Evolutionary conservation across 108 stramenopile genomes (phyloP), one percentile per base, ranked within the genome.

Genomic region (Discostella stelligeroides): DNA sequence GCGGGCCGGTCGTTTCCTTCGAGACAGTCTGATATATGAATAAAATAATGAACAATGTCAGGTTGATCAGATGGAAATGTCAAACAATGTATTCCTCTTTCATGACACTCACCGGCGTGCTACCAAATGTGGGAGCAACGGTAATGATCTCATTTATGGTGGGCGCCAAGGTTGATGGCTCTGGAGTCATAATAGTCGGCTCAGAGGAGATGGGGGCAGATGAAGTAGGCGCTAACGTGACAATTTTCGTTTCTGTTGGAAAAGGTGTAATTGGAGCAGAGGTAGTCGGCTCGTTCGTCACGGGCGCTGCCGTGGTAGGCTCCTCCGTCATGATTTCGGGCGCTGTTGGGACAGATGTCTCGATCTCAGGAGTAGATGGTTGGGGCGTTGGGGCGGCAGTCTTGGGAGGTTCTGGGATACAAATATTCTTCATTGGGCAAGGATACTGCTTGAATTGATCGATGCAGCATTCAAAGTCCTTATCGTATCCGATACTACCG

Each of bases 1-100:
- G 57, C 18, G 57, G 57, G 18, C 57, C 57, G 17, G 57, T 58
- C 11, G 57, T 58, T 58, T 40, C 57, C 17, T 58, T 58, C 0
- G 57, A 58, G 30, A 58, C 57, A 58, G 34, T 58, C 30, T 34
- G n/a, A 28, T 37, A 0, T 18, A 40, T 12, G 30, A 38, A 24
- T 2, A 56, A 4, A 13, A 34, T 1, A 1, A 56, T 10, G 17
- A 58, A 40, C 27, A 13, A 37, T 8, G 14, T 15, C 27, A 38
- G 13, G 12, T 13, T n/a, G 12, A 11, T 45, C 43, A 17, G 43
- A 4, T 13, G n/a, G n/a, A n/a, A n/a, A 45, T 9, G 43, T 2
- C 5, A 45, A 9, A 9, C 34, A 34, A 5, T 34, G 34, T 34
- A 34, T 34, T 5, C 6, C 34, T 5, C 6, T 3, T 34, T 6